phyloP scores from a whole-genome alignment of 2,329 filamentous ascomycete genomes.

The Beauveria caledonica region DNA sequence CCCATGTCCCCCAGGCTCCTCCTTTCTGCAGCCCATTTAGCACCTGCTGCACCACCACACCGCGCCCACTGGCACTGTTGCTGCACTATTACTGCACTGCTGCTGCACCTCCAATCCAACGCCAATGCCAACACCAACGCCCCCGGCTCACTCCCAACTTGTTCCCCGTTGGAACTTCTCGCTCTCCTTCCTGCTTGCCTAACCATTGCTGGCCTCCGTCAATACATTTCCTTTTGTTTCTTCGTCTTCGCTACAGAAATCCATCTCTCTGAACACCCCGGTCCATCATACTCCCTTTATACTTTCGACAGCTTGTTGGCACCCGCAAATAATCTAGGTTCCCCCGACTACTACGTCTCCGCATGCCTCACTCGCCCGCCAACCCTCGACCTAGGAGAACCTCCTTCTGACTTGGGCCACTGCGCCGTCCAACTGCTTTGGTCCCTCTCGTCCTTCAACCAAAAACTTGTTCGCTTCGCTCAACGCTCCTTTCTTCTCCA shows the following conservation, averaged over 20 bases:
- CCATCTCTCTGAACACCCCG: not conserved
- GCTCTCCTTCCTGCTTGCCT: not conserved
- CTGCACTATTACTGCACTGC: not conserved
- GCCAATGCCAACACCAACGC: not conserved
- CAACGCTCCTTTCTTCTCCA: not conserved
- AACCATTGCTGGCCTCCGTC: not conserved
- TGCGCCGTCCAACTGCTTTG: not conserved
- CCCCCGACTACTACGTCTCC: conserved; percentile 9
- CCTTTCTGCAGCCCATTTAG: too few species aligned
- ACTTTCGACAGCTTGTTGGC: not conserved
- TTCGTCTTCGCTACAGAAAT: not conserved
- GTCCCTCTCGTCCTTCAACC: not conserved
- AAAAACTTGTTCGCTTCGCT: not conserved
- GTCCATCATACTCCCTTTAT: not conserved
- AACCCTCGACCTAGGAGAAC: not conserved
- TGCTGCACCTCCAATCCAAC: not conserved
- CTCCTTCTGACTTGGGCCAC: not conserved
- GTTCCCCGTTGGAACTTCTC: not conserved
- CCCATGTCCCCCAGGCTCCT: too few species aligned
- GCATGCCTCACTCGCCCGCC: conserved; percentile 1
- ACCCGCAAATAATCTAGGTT: not conserved
- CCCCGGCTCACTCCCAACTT: not conserved
- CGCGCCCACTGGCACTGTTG: not conserved
- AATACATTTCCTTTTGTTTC: not conserved
- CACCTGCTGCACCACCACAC: too few species aligned